These are phyloP conservation scores for Microbotryomycetes sp. DNA, from an alignment of 1,284 basidiomycete genomes.

Conservation along the genomic window DNA sequence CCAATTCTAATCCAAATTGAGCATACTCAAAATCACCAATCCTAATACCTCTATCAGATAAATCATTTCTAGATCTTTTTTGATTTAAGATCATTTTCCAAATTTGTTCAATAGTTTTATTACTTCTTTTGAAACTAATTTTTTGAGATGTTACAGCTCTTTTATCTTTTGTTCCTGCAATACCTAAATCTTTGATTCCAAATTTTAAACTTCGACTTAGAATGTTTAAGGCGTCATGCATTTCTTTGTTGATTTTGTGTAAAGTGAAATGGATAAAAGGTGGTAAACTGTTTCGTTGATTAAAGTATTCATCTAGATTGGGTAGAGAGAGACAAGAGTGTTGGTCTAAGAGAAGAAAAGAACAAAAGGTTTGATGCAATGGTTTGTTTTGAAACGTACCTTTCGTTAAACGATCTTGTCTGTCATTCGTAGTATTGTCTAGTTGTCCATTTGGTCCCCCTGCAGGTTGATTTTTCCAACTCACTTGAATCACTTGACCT, in stretches of 20 bases:
- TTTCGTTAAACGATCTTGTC: too few relatives aligned
- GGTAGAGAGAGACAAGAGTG: too few relatives aligned
- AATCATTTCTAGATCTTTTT: conserved; percentile 43
- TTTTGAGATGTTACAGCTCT: conserved; percentile 92
- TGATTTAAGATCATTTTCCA: conserved; percentile 53
- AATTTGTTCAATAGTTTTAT: conserved; percentile 66
- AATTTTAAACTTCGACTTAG: conserved; percentile 69
- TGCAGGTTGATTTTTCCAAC: conserved; percentile 26
- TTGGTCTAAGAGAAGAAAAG: too few relatives aligned
- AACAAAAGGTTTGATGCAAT: too few relatives aligned
- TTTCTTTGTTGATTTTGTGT: conserved; percentile 96
- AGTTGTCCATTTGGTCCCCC: too few relatives aligned
- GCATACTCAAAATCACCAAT: conserved; percentile 84
- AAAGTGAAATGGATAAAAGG: conserved; percentile 94
- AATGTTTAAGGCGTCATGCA: conserved; percentile 82
- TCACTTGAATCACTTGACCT: conserved; percentile 24
- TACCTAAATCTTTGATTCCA: conserved; percentile 69
- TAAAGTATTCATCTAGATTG: neutral
- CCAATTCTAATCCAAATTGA: conserved; percentile 74
- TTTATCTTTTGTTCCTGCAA: conserved; percentile 98
- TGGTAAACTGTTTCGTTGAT: conserved; percentile 36
- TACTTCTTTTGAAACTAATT: conserved; percentile 72
- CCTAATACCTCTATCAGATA: conserved; percentile 70
- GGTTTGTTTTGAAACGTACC: too few relatives aligned
- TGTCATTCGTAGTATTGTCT: too few relatives aligned